These are phyloP conservation scores for Claviceps citrina DNA, from an alignment of 2,329 filamentous ascomycete genomes.

Conservation along the genomic window DNA sequence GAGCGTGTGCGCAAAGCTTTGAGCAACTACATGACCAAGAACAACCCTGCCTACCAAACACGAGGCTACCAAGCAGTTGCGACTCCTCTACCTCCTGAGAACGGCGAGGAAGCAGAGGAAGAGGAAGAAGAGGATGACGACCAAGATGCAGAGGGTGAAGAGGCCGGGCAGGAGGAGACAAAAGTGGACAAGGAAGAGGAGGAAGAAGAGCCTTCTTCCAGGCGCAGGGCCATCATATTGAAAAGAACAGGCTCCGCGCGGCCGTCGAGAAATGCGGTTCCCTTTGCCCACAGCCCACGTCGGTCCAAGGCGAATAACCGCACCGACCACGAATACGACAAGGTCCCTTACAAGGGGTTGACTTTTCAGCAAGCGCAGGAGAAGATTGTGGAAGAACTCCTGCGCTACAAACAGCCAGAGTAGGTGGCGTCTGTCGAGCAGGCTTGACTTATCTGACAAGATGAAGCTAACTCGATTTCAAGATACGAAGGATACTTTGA, in stretches of 20 bases:
- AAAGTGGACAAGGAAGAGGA: slow-evolving; percentile 19
- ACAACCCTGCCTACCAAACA: slow-evolving; percentile 67
- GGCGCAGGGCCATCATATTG: slow-evolving; percentile 24
- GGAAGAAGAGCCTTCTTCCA: slow-evolving; percentile 18
- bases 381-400: slow-evolving; percentile 62
- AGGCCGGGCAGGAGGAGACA: slow-evolving; percentile 14
- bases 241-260: slow-evolving; percentile 21
- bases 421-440: slow-evolving; percentile 20
- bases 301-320: slow-evolving; percentile 24
- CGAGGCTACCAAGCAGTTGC: slow-evolving; percentile 54
- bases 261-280: slow-evolving; percentile 18
- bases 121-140: slow-evolving; percentile 18
- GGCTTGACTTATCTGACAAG: too few species aligned
- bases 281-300: slow-evolving; percentile 19
- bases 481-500: slow-evolving; percentile 56
- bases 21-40: slow-evolving; percentile 74
- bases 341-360: slow-evolving; percentile 51
- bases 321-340: slow-evolving; percentile 38
- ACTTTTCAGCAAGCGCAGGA: slow-evolving; percentile 76
- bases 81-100: slow-evolving; percentile 47
- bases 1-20: slow-evolving; percentile 75
- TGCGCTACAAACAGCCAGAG: slow-evolving; percentile 53
- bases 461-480: slow-evolving; percentile 16
- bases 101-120: slow-evolving; percentile 16
- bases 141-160: slow-evolving; percentile 9